Percentiles rank a stretch among this genome's conserved stretches.
phyloP scores from a whole-genome alignment of 2,329 filamentous ascomycete species.

The Exophiala dermatitidis region DNA sequence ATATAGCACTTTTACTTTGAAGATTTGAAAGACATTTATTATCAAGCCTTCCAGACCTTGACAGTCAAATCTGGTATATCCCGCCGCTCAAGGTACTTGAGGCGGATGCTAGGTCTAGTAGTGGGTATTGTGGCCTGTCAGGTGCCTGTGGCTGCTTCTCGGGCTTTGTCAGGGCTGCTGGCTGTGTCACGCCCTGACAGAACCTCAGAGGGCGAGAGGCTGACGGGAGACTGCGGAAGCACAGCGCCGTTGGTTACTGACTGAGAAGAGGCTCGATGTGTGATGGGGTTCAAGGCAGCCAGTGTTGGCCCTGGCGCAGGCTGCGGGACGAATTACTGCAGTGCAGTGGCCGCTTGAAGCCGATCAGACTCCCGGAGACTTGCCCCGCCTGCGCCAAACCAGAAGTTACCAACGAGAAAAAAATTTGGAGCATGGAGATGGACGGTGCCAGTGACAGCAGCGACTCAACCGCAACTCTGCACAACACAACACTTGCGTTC shows the following conservation, averaged over 20 bases:
- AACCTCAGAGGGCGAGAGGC: too few species aligned
- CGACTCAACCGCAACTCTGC: too few species aligned
- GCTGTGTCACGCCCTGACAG: too few species aligned
- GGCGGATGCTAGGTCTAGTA: too few species aligned
- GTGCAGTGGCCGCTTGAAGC: not conserved
- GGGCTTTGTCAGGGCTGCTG: too few species aligned
- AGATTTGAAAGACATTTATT: too few species aligned
- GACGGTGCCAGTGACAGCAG: not conserved
- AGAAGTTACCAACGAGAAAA: not conserved
- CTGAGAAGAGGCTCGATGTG: not conserved
- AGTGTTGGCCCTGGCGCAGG: not conserved
- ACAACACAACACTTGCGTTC: not conserved
- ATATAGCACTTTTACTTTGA: too few species aligned
- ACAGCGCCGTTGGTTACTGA: not conserved
- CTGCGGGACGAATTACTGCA: not conserved
- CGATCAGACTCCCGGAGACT: not conserved
- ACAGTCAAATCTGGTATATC: too few species aligned
- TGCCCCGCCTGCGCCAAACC: conserved; percentile 1
- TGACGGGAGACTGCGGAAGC: conserved; percentile 1
- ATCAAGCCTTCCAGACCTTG: too few species aligned
- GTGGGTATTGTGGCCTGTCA: too few species aligned
- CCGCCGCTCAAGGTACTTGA: too few species aligned
- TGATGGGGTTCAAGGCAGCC: not conserved
- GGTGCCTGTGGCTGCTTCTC: too few species aligned
- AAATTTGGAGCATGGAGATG: not conserved